Conservation (phyloP, 2,329 filamentous ascomycete species). For the Uncinocarpus reesii region DNA sequence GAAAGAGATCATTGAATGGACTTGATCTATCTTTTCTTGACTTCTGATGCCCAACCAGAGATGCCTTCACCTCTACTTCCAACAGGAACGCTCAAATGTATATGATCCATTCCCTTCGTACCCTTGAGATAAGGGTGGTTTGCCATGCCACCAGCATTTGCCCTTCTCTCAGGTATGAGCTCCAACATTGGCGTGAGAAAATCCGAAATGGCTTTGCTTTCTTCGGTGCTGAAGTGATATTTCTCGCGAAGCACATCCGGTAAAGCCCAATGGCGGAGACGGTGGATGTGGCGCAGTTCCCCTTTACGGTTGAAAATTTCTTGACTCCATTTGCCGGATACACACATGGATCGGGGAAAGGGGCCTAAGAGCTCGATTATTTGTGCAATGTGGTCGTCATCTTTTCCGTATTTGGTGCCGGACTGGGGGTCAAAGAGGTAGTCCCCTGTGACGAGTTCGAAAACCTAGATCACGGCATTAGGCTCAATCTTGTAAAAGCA, state of each 20-base stretch:
- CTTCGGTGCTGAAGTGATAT: slow-evolving; percentile 83
- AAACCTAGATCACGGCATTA: slow-evolving; percentile 51
- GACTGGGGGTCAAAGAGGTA: slow-evolving; percentile 98
- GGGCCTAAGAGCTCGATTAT: slow-evolving; percentile 93
- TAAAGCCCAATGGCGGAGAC: slow-evolving; percentile 88
- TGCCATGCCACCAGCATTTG: slow-evolving; percentile 93
- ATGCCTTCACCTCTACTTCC: slow-evolving; percentile 84
- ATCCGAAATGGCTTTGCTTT: slow-evolving; percentile 65
- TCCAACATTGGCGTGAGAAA: slow-evolving; percentile 90
- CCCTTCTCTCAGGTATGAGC: slow-evolving; percentile 73
- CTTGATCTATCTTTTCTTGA: slow-evolving; percentile 59
- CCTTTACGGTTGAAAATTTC: slow-evolving; percentile 98
- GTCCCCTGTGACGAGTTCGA: slow-evolving; percentile 94
- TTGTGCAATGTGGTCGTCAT: slow-evolving; percentile 97
- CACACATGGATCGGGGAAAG: slow-evolving; percentile 84
- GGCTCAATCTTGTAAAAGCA: not conserved
- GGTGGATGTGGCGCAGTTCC: slow-evolving; percentile 92
- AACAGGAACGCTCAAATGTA: slow-evolving; percentile 64
- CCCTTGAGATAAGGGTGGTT: slow-evolving; percentile 72
- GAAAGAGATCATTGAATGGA: slow-evolving; percentile 12
- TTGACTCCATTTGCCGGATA: slow-evolving; percentile 92
- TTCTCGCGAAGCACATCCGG: slow-evolving; percentile 90
- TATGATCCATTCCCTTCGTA: slow-evolving; percentile 75
- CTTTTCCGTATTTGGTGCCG: slow-evolving; percentile 97
- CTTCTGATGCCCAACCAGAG: slow-evolving; percentile 82